Evolutionary conservation across 225 moss, liverwort and hornwort genomes (phyloP).

Genomic region (Ulota crispa): DNA sequence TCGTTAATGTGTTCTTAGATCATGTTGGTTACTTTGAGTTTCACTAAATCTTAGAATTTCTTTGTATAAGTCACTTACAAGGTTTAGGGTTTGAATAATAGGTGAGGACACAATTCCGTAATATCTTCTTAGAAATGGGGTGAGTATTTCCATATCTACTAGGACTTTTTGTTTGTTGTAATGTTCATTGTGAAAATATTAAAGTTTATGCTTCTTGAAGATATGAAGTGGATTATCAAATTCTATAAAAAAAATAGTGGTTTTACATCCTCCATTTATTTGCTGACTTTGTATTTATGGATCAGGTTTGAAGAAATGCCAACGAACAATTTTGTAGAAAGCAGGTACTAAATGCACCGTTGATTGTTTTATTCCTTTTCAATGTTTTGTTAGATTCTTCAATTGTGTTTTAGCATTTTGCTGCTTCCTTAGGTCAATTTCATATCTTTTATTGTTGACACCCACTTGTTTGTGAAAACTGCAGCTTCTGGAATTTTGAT

Average conservation of each 20-base stretch:
- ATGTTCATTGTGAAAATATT: not conserved
- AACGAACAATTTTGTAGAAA: constrained; percentile 91
- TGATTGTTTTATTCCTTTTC: not conserved
- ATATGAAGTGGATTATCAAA: not conserved
- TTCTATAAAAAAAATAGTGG: not conserved
- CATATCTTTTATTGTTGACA: not conserved
- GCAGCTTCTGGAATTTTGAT: constrained; percentile 98
- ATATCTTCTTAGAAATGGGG: constrained; percentile 95
- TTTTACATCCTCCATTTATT: not conserved
- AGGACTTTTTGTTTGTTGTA: not conserved
- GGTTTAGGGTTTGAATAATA: constrained; percentile 33
- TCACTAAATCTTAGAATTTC: not conserved
- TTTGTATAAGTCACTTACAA: constrained; percentile 4
- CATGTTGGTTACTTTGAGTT: not conserved
- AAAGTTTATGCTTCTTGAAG: not conserved
- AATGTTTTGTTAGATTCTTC: not conserved
- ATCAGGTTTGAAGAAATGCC: constrained; percentile 95
- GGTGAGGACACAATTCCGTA: constrained; percentile 84
- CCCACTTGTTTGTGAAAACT: constrained; percentile 8
- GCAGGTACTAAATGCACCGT: constrained; percentile 47
- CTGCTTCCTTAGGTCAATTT: not conserved
- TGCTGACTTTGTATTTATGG: constrained; percentile 15
- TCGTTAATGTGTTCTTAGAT: not conserved
- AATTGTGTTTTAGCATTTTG: not conserved
- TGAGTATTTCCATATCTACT: constrained; percentile 27